Conservation (phyloP, 257 asterid species). For the Nicotiana otophora region DNA sequence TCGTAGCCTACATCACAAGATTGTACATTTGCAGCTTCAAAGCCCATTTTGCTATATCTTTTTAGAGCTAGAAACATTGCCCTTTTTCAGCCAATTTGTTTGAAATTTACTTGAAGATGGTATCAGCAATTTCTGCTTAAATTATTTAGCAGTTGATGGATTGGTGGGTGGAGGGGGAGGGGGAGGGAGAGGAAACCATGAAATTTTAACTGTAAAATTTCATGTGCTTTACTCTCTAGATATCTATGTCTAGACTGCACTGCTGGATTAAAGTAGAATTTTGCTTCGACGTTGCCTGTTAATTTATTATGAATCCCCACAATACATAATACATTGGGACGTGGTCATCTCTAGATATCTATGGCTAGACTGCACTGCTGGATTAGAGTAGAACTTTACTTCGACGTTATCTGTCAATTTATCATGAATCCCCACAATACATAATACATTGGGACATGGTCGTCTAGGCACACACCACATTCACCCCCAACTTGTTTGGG, state of each 20-base stretch:
- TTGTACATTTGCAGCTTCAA: constrained; percentile 1
- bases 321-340: background rate
- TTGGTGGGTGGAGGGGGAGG: background rate
- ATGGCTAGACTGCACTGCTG: background rate
- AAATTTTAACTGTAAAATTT: background rate
- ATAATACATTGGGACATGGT: background rate
- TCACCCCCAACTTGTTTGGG: background rate
- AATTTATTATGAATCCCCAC: background rate
- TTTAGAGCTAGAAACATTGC: background rate
- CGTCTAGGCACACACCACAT: background rate
- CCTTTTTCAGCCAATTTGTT: background rate
- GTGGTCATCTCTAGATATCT: background rate
- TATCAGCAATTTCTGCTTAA: background rate
- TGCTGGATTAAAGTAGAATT: background rate
- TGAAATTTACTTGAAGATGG: background rate
- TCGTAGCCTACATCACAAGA: background rate
- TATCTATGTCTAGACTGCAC: background rate
- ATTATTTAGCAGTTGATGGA: background rate
- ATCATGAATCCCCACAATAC: background rate
- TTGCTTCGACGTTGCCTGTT: background rate
- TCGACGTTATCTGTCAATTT: background rate
- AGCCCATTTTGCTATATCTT: background rate
- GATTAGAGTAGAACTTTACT: background rate
- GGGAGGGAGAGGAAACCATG: background rate
- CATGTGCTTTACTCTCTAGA: background rate